Evolutionary conservation across 805 yeast genomes (phyloP).

Genomic region (Candida tallmaniae): DNA sequence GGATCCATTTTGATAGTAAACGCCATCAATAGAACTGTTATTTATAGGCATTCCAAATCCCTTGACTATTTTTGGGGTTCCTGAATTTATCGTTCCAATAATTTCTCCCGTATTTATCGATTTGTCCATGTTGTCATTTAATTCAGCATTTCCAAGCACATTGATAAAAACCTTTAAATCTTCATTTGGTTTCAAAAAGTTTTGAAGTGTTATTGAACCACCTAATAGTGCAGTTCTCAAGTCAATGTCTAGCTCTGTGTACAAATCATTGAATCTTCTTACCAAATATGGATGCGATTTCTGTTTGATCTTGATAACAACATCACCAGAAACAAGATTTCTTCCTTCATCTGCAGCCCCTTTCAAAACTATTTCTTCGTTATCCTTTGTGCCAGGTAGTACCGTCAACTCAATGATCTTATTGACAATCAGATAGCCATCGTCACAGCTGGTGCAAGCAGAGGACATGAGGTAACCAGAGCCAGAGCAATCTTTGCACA

Average conservation of each 20-base stretch:
- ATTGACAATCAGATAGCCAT: slow-evolving; percentile 45
- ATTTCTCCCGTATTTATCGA: slow-evolving; percentile 34
- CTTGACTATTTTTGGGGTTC: slow-evolving; percentile 43
- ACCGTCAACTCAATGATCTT: slow-evolving; percentile 50
- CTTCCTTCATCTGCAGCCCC: slow-evolving; percentile 65
- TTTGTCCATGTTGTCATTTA: slow-evolving; percentile 14
- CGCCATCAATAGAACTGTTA: slow-evolving; percentile 19
- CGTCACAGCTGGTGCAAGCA: slow-evolving; percentile 22
- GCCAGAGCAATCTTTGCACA: slow-evolving; percentile 33
- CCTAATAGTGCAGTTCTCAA: slow-evolving; percentile 54
- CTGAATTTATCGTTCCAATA: slow-evolving; percentile 52
- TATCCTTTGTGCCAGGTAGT: slow-evolving; percentile 51
- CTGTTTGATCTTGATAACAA: slow-evolving; percentile 50
- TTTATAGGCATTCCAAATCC: slow-evolving; percentile 62
- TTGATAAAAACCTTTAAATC: slow-evolving; percentile 27
- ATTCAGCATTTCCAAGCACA: slow-evolving; percentile 25
- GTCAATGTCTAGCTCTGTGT: slow-evolving; percentile 42
- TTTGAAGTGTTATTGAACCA: slow-evolving; percentile 39
- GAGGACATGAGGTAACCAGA: slow-evolving; percentile 25
- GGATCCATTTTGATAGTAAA: slow-evolving; percentile 18
- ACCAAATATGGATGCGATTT: slow-evolving; percentile 33
- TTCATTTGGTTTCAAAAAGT: slow-evolving; percentile 30
- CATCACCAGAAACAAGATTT: slow-evolving; percentile 61
- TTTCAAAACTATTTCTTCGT: slow-evolving; percentile 48
- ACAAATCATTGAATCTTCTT: slow-evolving; percentile 43